Base-by-base conservation (phyloP, 305 asterid species). In the Fraxinus angustifolia region DNA sequence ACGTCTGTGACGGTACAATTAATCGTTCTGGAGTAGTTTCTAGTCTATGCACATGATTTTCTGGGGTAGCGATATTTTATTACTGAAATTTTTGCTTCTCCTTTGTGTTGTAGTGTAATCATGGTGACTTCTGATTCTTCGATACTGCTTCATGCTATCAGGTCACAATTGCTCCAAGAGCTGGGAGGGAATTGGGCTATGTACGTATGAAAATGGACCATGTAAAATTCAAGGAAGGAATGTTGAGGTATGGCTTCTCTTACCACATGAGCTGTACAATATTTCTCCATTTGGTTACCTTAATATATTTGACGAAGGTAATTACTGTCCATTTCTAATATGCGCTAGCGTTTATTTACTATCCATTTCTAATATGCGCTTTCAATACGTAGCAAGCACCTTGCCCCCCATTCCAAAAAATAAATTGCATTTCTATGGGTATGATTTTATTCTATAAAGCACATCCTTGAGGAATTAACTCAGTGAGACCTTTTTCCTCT, bases 171-270 rank as follows among this genome's bases (percentile, higher is more conserved):
- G 83, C 97, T 83, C 97, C 99, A 26, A 89, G 98, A 92, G 95
- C 97, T 81, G 98, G 99, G 82, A 88, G 96, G 83, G 98, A 94
- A 67, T 84, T 93, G 86, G 98, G 99, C 48, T 96, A 96, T 82
- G 95, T 88, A 78, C 90, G 97, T 82, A 26, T 92, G 84, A 96
- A 92, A 82, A 88, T 91, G 93, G 97, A 94, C 88, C 89, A 87
- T 83, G 84, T 94, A 82, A 96, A 93, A 84, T 93, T 96, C 80
- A 81, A 85, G 87, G 90, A 90, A 89, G 97, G 97, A 80, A 88
- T 96, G 97, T 86, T 94, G 60, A 96, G 97, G 99, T 92, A 81
- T 36, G 82, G 14, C 53, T 53, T 75, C 76, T 58, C 40, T 11
- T 4, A 68, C 50, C 67, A 79, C 8, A 72, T 70, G 42, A 70